A percentile compares a stretch with the other conserved stretches of the same genome.
phyloP scores from a whole-genome alignment of 2,329 filamentous ascomycete species.

The Sporothrix humicola region DNA sequence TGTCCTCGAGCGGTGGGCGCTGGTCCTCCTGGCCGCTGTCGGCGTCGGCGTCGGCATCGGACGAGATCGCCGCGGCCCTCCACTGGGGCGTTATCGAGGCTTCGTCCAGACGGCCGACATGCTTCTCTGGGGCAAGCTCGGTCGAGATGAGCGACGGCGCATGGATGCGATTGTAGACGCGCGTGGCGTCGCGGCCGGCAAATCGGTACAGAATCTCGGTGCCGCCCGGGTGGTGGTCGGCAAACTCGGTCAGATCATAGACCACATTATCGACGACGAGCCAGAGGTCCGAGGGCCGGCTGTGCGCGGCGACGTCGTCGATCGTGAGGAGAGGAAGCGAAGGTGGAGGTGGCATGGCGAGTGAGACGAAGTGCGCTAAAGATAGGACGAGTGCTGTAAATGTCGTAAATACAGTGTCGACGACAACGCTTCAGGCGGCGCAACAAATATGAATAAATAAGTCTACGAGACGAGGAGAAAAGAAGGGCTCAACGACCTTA shows the following conservation, averaged over 20 bases:
- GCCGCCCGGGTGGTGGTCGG: conserved; percentile 51
- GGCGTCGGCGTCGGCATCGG: conserved; percentile 25
- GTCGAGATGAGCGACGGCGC: conserved; percentile 49
- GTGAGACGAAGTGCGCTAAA: too few relatives aligned
- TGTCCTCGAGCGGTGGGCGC: conserved; percentile 35
- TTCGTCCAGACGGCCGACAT: conserved; percentile 55
- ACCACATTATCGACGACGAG: conserved; percentile 71
- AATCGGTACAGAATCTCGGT: conserved; percentile 54
- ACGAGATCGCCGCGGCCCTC: conserved; percentile 32
- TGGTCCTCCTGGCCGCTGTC: conserved; percentile 3
- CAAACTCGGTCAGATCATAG: conserved; percentile 72
- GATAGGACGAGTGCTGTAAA: neutral
- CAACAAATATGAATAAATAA: too few relatives aligned
- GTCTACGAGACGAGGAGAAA: too few relatives aligned
- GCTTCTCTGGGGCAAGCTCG: conserved; percentile 52
- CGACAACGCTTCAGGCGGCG: too few relatives aligned
- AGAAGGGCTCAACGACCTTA: too few relatives aligned
- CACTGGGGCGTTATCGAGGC: conserved; percentile 44
- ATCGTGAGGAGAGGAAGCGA: conserved; percentile 16
- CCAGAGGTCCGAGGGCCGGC: conserved; percentile 61
- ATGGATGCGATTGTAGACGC: conserved; percentile 58
- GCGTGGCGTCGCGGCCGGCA: conserved; percentile 60
- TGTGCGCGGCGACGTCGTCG: conserved; percentile 55
- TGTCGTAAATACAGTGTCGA: too few relatives aligned
- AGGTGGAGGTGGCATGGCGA: neutral